Conservation (phyloP, 257 asterid genomes). For the Primulina huaijiensis region DNA sequence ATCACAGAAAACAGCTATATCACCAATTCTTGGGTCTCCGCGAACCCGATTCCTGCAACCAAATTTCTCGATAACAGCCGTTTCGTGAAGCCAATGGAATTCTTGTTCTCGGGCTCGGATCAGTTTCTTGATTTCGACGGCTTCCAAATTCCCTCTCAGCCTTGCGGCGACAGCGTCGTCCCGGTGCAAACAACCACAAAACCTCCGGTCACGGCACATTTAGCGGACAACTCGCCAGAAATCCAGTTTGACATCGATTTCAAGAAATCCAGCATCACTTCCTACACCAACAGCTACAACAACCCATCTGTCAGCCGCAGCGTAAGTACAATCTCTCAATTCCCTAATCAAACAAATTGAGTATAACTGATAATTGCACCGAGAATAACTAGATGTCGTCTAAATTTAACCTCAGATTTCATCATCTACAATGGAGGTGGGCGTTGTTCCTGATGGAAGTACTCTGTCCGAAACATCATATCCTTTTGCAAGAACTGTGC, state of each 20-base stretch:
- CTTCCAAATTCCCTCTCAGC: slow-evolving; percentile 37
- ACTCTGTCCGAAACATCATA: slow-evolving; percentile 43
- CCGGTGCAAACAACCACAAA: slow-evolving; percentile 54
- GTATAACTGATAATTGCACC: too few species aligned
- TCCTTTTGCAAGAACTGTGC: slow-evolving; percentile 30
- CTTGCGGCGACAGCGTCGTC: slow-evolving; percentile 65
- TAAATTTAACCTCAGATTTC: slow-evolving; percentile 50
- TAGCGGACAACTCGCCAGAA: slow-evolving; percentile 23
- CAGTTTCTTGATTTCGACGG: slow-evolving; percentile 57
- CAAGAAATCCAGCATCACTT: slow-evolving; percentile 46
- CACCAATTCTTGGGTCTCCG: slow-evolving; percentile 39
- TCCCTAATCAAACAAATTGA: too few species aligned
- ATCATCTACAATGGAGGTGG: slow-evolving; percentile 74
- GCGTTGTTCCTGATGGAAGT: slow-evolving; percentile 77
- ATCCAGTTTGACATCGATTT: slow-evolving; percentile 65
- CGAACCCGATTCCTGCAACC: slow-evolving; percentile 28
- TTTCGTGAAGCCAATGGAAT: slow-evolving; percentile 54
- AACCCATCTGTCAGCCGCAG: slow-evolving; percentile 65
- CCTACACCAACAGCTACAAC: slow-evolving; percentile 30
- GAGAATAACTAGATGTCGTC: too few species aligned
- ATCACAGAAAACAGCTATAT: slow-evolving; percentile 18
- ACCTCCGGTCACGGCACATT: slow-evolving; percentile 31
- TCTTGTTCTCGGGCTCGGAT: slow-evolving; percentile 55
- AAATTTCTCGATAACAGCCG: slow-evolving; percentile 28
- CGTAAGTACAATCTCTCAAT: slow-evolving; percentile 35